A percentile compares a stretch with the other conserved stretches of the same genome.
Evolutionary conservation across 2,329 filamentous ascomycete genomes (phyloP).

Genomic region (Talaromyces funiculosus): DNA sequence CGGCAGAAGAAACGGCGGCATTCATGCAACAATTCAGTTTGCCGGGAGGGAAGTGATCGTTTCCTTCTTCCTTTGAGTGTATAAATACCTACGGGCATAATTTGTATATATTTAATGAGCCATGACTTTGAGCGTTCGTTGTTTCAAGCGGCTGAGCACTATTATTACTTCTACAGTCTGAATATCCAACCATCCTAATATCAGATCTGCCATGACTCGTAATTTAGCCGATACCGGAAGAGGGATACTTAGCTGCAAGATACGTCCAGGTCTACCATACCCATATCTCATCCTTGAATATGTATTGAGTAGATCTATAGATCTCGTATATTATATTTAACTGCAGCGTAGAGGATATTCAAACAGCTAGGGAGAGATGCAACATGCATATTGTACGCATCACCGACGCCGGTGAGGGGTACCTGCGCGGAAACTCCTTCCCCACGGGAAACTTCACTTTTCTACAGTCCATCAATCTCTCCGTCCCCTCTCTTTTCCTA

Average conservation of each 20-base stretch:
- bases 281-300: not conserved
- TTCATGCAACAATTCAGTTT: slow-evolving; percentile 58
- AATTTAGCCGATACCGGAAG: not conserved
- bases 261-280: not conserved
- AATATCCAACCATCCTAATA: not conserved
- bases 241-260: not conserved
- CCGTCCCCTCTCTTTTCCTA: not conserved
- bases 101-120: slow-evolving; percentile 5
- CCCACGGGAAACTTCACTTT: slow-evolving; percentile 9
- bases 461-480: not conserved
- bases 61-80: not conserved
- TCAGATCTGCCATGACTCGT: not conserved
- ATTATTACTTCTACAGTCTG: not conserved
- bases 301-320: not conserved
- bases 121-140: slow-evolving; percentile 1
- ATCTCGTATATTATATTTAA: not conserved
- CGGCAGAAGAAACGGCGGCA: slow-evolving; percentile 71
- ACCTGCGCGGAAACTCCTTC: not conserved
- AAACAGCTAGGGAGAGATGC: not conserved
- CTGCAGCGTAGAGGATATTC: not conserved
- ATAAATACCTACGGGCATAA: not conserved
- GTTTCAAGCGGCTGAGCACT: not conserved
- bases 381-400: not conserved
- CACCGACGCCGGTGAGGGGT: slow-evolving; percentile 9
- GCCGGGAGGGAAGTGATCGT: not conserved